These are phyloP conservation scores for Mycena crocata DNA, from an alignment of 768 basidiomycete genomes.

Conservation along the genomic window DNA sequence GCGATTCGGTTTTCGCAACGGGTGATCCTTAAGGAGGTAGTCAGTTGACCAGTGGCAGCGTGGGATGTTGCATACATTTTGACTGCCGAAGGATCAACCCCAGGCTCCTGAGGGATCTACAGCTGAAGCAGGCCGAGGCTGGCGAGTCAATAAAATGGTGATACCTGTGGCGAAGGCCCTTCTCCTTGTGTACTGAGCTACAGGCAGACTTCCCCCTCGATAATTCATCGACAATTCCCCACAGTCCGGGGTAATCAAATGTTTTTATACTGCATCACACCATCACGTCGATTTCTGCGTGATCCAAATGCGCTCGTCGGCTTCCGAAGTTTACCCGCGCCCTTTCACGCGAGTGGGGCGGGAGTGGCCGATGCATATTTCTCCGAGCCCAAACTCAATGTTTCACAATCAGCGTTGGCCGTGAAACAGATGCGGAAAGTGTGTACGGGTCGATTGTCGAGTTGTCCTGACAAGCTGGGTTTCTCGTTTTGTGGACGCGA, in stretches of 20 bases:
- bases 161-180: no score
- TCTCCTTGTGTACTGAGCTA: no score
- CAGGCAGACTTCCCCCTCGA: not conserved
- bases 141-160: no score
- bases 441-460: not conserved
- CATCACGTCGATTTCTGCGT: not conserved
- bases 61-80: not conserved
- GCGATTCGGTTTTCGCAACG: not conserved
- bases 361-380: conserved; percentile 8
- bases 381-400: conserved; percentile 2
- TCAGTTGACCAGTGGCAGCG: conserved; percentile 13
- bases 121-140: no score
- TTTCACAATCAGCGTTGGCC: not conserved
- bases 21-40: conserved; percentile 1
- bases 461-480: not conserved
- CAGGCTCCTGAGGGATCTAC: no score
- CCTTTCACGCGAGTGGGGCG: not conserved
- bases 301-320: not conserved
- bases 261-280: not conserved
- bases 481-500: not conserved
- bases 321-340: conserved; percentile 25
- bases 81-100: no score
- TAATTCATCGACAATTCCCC: conserved; percentile 24
- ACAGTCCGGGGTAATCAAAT: conserved; percentile 19
- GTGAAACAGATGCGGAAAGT: not conserved